A percentile compares a stretch with the other conserved stretches of the same genome.
phyloP scores from a whole-genome alignment of 2,329 filamentous ascomycete genomes.

The Hypoxylon sp. region DNA sequence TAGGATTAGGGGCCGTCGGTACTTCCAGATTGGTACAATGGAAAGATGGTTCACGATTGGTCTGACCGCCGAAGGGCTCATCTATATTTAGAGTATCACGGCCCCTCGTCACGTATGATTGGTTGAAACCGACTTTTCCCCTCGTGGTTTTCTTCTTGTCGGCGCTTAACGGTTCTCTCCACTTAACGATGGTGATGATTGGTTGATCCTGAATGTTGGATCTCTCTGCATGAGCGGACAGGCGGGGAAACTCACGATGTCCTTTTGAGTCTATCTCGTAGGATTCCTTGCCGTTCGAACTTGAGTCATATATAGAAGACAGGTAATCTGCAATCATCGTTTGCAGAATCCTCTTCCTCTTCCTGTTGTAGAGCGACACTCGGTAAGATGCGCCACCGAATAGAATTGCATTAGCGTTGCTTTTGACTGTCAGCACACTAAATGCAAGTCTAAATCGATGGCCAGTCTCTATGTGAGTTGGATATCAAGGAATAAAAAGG shows the following conservation, averaged over 20 bases:
- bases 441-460: background rate
- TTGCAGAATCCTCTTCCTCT: slow-evolving; percentile 22
- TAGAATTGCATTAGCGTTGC: slow-evolving; percentile 9
- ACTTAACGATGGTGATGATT: slow-evolving; percentile 12
- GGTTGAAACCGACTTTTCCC: slow-evolving; percentile 8
- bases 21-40: slow-evolving; percentile 21
- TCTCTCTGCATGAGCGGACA: slow-evolving; percentile 13
- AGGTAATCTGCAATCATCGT: slow-evolving; percentile 25
- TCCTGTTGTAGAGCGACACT: slow-evolving; percentile 31
- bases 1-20: slow-evolving; percentile 28
- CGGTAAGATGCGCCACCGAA: slow-evolving; percentile 9
- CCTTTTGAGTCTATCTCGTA: background rate
- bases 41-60: slow-evolving; percentile 12
- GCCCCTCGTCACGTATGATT: slow-evolving; percentile 12
- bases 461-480: no score
- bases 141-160: slow-evolving; percentile 27
- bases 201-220: slow-evolving; percentile 15
- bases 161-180: slow-evolving; percentile 30
- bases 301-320: slow-evolving; percentile 5
- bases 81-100: slow-evolving; percentile 32
- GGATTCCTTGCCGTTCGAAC: background rate
- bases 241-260: slow-evolving; percentile 26
- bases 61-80: background rate
- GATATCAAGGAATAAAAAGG: background rate
- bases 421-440: background rate